phyloP scores from a whole-genome alignment of 2,329 filamentous ascomycete species.

The Cordyceps farinosa region DNA sequence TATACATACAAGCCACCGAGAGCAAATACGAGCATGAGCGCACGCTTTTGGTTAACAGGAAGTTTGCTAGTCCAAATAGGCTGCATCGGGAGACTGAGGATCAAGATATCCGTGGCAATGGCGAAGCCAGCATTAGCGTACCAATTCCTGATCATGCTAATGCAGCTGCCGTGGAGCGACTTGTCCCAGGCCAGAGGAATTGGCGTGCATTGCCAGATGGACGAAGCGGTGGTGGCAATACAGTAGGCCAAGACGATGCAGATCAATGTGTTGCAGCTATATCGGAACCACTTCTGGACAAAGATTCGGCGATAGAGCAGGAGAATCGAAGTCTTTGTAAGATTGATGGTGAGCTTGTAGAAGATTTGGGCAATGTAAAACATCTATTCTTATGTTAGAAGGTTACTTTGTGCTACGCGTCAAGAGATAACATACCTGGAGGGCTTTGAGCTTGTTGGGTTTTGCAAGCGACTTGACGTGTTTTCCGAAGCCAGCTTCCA shows the following conservation, averaged over 20 bases:
- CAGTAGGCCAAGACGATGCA: constrained; percentile 43
- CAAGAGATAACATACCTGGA: constrained; percentile 30
- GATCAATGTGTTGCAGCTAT: constrained; percentile 40
- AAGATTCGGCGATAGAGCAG: constrained; percentile 54
- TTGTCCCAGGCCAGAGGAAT: constrained; percentile 45
- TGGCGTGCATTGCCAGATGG: constrained; percentile 50
- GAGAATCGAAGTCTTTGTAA: constrained; percentile 51
- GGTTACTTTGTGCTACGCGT: too few species aligned
- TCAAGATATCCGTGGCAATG: constrained; percentile 43
- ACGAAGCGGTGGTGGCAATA: constrained; percentile 41
- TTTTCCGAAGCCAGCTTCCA: constrained; percentile 41
- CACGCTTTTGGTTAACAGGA: constrained; percentile 37
- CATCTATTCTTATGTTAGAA: constrained; percentile 30
- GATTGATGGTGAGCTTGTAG: constrained; percentile 52
- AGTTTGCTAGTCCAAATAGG: constrained; percentile 45
- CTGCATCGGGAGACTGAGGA: constrained; percentile 45
- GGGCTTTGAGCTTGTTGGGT: constrained; percentile 34
- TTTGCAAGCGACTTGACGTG: constrained; percentile 35
- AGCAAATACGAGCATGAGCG: constrained; percentile 40
- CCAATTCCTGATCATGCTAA: constrained; percentile 46
- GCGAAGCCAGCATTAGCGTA: constrained; percentile 47
- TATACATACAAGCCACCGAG: constrained; percentile 40
- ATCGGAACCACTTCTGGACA: constrained; percentile 43
- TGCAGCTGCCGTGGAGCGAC: constrained; percentile 39
- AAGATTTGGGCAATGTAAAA: constrained; percentile 51